phyloP scores from a whole-genome alignment of 768 basidiomycete species.

The Boletus rubescentipes region DNA sequence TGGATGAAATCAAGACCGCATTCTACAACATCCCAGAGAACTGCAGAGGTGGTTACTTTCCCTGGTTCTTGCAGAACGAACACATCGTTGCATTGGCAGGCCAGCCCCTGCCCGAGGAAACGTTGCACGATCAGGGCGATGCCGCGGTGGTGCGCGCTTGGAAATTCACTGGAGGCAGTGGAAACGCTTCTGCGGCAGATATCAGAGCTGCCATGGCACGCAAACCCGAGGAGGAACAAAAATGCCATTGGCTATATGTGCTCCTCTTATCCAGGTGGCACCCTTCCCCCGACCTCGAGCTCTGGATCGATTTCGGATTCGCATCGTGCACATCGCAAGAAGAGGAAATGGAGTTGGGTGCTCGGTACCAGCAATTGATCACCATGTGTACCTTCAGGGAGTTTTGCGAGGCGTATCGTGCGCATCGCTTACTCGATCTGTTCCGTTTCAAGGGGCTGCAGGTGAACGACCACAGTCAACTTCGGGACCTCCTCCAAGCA shows the following conservation, averaged over 20 bases:
- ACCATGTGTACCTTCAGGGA: background rate
- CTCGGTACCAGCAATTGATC: background rate
- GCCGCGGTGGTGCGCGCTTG: background rate
- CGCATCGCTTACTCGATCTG: background rate
- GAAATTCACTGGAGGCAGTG: conserved; percentile 4
- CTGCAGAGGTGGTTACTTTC: background rate
- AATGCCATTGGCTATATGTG: background rate
- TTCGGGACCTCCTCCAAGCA: background rate
- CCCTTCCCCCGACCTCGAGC: background rate
- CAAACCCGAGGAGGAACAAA: background rate
- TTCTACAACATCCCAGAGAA: background rate
- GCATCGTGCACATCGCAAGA: background rate
- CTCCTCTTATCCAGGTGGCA: background rate
- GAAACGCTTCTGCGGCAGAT: background rate
- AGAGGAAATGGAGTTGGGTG: background rate
- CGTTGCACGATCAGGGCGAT: background rate
- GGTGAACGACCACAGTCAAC: background rate
- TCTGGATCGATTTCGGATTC: conserved; percentile 4
- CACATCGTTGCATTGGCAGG: background rate
- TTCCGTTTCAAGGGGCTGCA: background rate
- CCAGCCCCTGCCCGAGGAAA: background rate
- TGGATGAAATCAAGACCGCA: background rate
- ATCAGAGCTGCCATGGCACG: background rate
- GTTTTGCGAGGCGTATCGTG: background rate
- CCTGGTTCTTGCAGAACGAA: conserved; percentile 5